Conservation (phyloP, 2,329 filamentous ascomycete species). For the Aspergillus pseudotamarii region DNA sequence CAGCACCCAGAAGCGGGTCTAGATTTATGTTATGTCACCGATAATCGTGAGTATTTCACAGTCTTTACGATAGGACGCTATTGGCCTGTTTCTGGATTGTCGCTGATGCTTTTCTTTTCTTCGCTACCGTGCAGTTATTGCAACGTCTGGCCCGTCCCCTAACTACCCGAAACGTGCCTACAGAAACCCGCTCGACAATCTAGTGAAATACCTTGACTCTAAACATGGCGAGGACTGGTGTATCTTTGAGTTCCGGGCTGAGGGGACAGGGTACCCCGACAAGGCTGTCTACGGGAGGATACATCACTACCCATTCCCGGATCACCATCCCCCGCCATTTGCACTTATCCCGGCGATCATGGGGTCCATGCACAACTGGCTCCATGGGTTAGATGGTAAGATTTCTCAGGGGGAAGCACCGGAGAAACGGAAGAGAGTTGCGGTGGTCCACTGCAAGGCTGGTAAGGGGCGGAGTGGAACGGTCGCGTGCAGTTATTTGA, state of each 20-base stretch:
- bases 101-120: background rate
- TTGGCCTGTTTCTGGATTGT: background rate
- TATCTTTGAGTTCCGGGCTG: slow-evolving; percentile 97
- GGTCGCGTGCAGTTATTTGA: slow-evolving; percentile 83
- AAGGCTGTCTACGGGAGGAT: slow-evolving; percentile 82
- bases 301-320: slow-evolving; percentile 92
- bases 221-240: slow-evolving; percentile 85
- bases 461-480: slow-evolving; percentile 94
- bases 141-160: slow-evolving; percentile 83
- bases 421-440: slow-evolving; percentile 62
- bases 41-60: slow-evolving; percentile 56
- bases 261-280: slow-evolving; percentile 95
- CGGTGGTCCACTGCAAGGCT: slow-evolving; percentile 95
- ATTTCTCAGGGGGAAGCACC: slow-evolving; percentile 24
- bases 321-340: slow-evolving; percentile 96
- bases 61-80: background rate
- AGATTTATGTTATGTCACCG: slow-evolving; percentile 94
- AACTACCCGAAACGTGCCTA: slow-evolving; percentile 91
- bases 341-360: slow-evolving; percentile 83
- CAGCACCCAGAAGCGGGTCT: slow-evolving; percentile 85
- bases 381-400: slow-evolving; percentile 49
- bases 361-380: slow-evolving; percentile 90
- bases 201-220: slow-evolving; percentile 84
- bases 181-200: slow-evolving; percentile 84
- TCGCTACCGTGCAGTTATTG: slow-evolving; percentile 53